These are phyloP conservation scores for Lactarius deliciosus DNA, from an alignment of 768 basidiomycete genomes.

Conservation along the genomic window DNA sequence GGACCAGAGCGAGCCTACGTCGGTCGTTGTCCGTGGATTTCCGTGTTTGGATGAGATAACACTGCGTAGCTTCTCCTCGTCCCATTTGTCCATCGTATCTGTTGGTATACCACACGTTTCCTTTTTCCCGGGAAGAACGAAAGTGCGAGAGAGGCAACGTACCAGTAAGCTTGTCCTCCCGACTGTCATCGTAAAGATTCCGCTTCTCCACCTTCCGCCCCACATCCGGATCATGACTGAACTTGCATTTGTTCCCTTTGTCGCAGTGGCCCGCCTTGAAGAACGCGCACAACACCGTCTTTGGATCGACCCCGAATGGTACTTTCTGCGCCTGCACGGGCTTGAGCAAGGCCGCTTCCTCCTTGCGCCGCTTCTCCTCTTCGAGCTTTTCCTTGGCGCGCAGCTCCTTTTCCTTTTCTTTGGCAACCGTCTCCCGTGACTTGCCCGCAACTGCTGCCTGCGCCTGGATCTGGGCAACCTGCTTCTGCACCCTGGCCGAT, in stretches of 20 bases:
- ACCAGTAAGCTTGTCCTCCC: slow-evolving; percentile 81
- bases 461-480: slow-evolving; percentile 76
- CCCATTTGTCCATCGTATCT: slow-evolving; percentile 99
- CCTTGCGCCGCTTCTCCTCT: slow-evolving; percentile 80
- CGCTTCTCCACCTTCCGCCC: slow-evolving; percentile 93
- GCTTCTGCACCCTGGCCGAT: slow-evolving; percentile 87
- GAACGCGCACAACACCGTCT: slow-evolving; percentile 89
- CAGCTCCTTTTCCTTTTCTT: slow-evolving; percentile 81
- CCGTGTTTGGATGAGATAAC: slow-evolving; percentile 88
- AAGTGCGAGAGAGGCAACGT: slow-evolving; percentile 31
- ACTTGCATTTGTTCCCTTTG: slow-evolving; percentile 95
- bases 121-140: neutral
- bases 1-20: slow-evolving; percentile 50
- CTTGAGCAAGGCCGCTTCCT: slow-evolving; percentile 81
- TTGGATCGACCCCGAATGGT: slow-evolving; percentile 95
- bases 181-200: slow-evolving; percentile 85
- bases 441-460: slow-evolving; percentile 76
- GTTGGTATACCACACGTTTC: neutral
- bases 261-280: slow-evolving; percentile 92
- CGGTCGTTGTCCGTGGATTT: slow-evolving; percentile 89
- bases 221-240: slow-evolving; percentile 89
- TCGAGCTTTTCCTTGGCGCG: slow-evolving; percentile 73
- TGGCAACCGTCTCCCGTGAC: slow-evolving; percentile 73
- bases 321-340: slow-evolving; percentile 82
- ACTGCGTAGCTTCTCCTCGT: slow-evolving; percentile 87